Evolutionary conservation across 1,284 basidiomycete species (phyloP).

Genomic region (Rhizopogon parksii): DNA sequence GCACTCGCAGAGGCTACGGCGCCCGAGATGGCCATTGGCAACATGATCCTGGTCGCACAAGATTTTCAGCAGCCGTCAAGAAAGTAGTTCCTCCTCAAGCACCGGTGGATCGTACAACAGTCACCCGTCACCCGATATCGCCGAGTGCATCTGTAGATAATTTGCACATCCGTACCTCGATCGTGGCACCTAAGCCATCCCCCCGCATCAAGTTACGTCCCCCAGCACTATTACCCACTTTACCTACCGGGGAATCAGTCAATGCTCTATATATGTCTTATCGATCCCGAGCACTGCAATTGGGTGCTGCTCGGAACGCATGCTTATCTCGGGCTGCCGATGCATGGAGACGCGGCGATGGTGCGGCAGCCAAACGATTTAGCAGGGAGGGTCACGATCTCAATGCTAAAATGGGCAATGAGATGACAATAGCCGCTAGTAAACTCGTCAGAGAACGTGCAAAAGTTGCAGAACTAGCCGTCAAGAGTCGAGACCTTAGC

Average conservation of each 20-base stretch:
- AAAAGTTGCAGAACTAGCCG: constrained; percentile 67
- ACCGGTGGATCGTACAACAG: constrained; percentile 31
- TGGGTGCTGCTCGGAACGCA: constrained; percentile 90
- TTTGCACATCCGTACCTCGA: constrained; percentile 56
- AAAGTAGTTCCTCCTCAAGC: constrained; percentile 36
- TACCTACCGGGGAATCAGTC: constrained; percentile 75
- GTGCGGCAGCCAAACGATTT: constrained; percentile 90
- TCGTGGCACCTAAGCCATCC: constrained; percentile 78
- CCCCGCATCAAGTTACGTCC: constrained; percentile 77
- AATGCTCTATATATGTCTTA: constrained; percentile 84
- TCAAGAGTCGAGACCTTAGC: constrained; percentile 55
- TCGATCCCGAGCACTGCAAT: constrained; percentile 77
- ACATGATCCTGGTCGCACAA: constrained; percentile 72
- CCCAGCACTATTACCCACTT: constrained; percentile 80
- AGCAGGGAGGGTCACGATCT: constrained; percentile 89
- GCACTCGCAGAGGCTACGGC: constrained; percentile 34
- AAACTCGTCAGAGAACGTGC: constrained; percentile 79
- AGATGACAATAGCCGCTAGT: constrained; percentile 76
- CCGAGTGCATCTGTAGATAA: constrained; percentile 49
- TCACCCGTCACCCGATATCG: constrained; percentile 47
- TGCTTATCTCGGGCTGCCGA: constrained; percentile 94
- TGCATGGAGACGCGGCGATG: constrained; percentile 91
- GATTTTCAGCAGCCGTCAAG: constrained; percentile 82
- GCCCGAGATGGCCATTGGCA: constrained; percentile 37
- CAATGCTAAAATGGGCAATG: constrained; percentile 81